Evolutionary conservation across 148 eudicot species (phyloP).

Genomic region (Rhododendron henanense): DNA sequence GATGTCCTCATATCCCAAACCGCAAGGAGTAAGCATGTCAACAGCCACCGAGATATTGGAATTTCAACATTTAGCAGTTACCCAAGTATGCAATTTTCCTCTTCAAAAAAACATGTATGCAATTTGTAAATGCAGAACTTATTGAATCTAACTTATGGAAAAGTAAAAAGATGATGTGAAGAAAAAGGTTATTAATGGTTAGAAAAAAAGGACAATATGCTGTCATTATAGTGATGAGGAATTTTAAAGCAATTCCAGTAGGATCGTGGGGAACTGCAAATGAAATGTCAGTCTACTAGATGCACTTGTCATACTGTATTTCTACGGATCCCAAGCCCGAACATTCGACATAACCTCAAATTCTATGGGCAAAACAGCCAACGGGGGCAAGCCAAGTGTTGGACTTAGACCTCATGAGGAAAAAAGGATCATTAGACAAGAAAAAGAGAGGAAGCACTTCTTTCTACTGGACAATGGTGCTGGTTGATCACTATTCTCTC

Average conservation of each 20-base stretch:
- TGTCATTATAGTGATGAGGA: not conserved
- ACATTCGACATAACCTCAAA: not conserved
- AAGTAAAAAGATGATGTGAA: not conserved
- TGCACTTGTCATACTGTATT: not conserved
- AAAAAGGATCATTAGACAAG: not conserved
- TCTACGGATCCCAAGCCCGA: not conserved
- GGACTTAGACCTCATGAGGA: not conserved
- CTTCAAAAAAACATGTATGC: not conserved
- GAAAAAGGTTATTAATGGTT: not conserved
- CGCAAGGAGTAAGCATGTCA: not conserved
- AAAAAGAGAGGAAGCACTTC: not conserved
- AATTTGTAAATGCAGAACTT: not conserved
- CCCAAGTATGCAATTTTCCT: constrained; percentile 1
- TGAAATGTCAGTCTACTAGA: not conserved
- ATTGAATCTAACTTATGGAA: not conserved
- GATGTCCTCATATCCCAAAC: not conserved
- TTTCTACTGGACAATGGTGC: not conserved
- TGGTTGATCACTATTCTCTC: not conserved
- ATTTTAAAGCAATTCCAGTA: not conserved
- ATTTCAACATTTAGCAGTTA: not conserved
- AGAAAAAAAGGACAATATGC: not conserved
- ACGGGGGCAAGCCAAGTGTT: not conserved
- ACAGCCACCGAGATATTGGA: not conserved
- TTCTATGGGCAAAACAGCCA: not conserved
- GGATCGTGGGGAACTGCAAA: not conserved